Conservation (phyloP, 2,329 filamentous ascomycete genomes). For the Volutella citrinella region DNA sequence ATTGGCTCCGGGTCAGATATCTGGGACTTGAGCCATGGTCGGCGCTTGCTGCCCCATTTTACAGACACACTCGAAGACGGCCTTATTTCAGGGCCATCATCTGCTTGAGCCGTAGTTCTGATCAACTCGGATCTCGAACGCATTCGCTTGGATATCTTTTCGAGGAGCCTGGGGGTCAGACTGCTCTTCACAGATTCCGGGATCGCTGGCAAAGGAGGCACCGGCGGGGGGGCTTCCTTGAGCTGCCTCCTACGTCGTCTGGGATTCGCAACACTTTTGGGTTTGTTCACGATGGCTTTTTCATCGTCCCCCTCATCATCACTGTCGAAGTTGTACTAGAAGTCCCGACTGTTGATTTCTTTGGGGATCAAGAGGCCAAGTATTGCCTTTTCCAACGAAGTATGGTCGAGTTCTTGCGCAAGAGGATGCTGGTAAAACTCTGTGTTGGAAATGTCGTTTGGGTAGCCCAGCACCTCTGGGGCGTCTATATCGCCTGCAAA, state of each 20-base stretch:
- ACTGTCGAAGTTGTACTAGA: conserved; percentile 38
- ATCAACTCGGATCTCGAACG: conserved; percentile 18
- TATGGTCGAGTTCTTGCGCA: conserved; percentile 27
- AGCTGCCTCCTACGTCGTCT: conserved; percentile 3
- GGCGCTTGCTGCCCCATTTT: too few relatives aligned
- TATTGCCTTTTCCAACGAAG: conserved; percentile 24
- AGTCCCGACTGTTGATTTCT: conserved; percentile 30
- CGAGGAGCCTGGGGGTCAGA: conserved; percentile 22
- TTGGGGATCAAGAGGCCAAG: conserved; percentile 34
- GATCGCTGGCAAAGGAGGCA: conserved; percentile 30
- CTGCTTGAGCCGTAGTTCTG: too few relatives aligned
- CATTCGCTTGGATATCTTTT: conserved; percentile 27
- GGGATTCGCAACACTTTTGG: conserved; percentile 6
- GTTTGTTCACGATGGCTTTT: background rate
- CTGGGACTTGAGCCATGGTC: conserved; percentile 17
- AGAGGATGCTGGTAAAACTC: conserved; percentile 37
- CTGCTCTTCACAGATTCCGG: conserved; percentile 25
- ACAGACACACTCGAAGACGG: too few relatives aligned
- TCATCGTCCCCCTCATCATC: conserved; percentile 27
- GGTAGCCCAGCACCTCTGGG: conserved; percentile 30
- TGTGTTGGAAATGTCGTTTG: conserved; percentile 31
- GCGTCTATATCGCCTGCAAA: conserved; percentile 31
- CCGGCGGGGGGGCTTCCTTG: conserved; percentile 19
- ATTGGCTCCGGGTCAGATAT: conserved; percentile 23
- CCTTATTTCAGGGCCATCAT: too few relatives aligned